Base-by-base conservation (phyloP, 495 filamentous ascomycete genomes). In the Emericellopsis terricola region DNA sequence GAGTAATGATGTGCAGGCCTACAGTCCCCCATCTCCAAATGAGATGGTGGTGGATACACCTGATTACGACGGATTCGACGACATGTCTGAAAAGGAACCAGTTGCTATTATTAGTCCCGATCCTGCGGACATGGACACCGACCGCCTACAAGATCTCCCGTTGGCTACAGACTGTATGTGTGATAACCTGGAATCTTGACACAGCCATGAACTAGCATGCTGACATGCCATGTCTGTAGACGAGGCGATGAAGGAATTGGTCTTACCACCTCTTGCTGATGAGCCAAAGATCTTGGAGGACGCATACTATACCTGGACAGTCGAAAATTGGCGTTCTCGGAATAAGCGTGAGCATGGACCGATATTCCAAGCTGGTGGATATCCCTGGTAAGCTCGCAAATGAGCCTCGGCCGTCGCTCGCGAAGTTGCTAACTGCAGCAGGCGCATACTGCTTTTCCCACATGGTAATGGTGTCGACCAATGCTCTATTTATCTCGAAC, bases 401-500 rank as follows among this genome's bases (percentile, higher is more conserved):
- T 44, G 34, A 34, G 24, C 40, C 21, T 33, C 24, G n/a, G n/a
- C n/a, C n/a, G n/a, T n/a, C n/a, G n/a, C n/a, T n/a, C n/a, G n/a
- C n/a, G n/a, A n/a, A n/a, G n/a, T n/a, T n/a, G n/a, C n/a, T n/a
- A n/a, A n/a, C n/a, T n/a, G n/a, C n/a, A n/a, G n/a, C 44, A 86
- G 80, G 86, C 80, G 84, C 42, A 76, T 96, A 46, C 73, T 99
- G 15, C 82, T 96, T 43, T 99, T 94, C 49, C 89, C 89, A 0
- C 81, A 73, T 31, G 89, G 89, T 29, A 99, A 99, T 44, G 81
- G 89, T 41, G 75, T 81, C 29, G 87, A 96, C 42, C 75, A 78
- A 40, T 79, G 77, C 28, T 96, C 91, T 2, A 79, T 99, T 49
- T 99, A 99, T 56, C 71, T 99, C 18, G 89, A 99, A 55, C 89